phyloP scores from a whole-genome alignment of 176 grass and related monocot species.

The Paspalum vaginatum region DNA sequence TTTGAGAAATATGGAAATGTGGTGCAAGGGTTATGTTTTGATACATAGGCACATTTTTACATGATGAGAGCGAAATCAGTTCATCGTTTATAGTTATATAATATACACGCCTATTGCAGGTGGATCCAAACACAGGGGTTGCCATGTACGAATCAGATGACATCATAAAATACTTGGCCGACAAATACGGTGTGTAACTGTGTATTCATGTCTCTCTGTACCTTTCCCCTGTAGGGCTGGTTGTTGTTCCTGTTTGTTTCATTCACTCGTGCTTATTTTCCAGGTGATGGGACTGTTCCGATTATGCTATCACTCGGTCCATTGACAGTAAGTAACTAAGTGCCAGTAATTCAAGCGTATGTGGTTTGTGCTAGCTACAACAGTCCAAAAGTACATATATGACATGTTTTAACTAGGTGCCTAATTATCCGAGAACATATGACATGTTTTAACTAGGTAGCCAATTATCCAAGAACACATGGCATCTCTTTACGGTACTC shows the following conservation, averaged over 20 bases:
- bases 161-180: constrained; percentile 87
- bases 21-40: neutral
- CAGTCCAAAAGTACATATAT: neutral
- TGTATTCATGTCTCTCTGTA: neutral
- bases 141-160: constrained; percentile 98
- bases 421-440: neutral
- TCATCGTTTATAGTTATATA: neutral
- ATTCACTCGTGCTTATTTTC: constrained; percentile 40
- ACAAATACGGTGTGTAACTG: constrained; percentile 69
- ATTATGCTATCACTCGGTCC: constrained; percentile 83
- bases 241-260: constrained; percentile 21
- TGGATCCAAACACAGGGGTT: constrained; percentile 90
- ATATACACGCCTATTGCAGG: constrained; percentile 49
- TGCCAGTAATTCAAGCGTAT: neutral
- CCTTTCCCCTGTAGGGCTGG: neutral
- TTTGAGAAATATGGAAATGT: neutral
- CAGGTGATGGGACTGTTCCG: constrained; percentile 91
- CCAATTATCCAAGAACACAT: neutral
- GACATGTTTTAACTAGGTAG: neutral
- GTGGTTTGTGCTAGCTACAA: neutral
- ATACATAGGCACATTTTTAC: neutral
- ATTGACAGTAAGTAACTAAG: constrained; percentile 66
- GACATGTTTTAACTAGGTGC: constrained; percentile 2
- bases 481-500: neutral
- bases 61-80: neutral